phyloP scores from a whole-genome alignment of 768 basidiomycete species.

The Macrolepiota fuliginosa region DNA sequence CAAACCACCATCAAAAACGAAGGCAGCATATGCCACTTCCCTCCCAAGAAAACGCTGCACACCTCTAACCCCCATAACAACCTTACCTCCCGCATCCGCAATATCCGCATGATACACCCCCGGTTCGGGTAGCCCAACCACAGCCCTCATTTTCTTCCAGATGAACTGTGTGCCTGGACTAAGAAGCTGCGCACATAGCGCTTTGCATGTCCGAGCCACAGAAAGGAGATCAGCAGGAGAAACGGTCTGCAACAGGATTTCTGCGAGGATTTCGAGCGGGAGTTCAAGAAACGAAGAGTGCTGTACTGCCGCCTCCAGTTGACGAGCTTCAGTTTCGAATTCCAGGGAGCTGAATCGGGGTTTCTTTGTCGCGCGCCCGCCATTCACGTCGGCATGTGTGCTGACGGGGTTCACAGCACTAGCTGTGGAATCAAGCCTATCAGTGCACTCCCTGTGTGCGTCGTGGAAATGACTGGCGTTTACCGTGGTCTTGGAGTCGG shows the following conservation, averaged over 20 bases:
- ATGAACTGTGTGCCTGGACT: neutral
- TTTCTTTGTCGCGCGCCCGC: neutral
- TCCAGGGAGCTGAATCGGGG: neutral
- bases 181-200: conserved; percentile 47
- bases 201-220: conserved; percentile 55
- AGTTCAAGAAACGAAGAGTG: conserved; percentile 20
- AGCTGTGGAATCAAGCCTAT: neutral
- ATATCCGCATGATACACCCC: neutral
- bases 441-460: too few relatives aligned
- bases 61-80: neutral
- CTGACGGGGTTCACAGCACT: neutral
- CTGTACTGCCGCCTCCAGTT: neutral
- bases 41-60: neutral
- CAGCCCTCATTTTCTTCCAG: neutral
- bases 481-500: neutral
- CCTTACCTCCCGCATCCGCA: neutral
- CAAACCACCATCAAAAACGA: conserved; percentile 54
- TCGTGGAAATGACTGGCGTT: too few relatives aligned
- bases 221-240: conserved; percentile 60
- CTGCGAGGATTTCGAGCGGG: conserved; percentile 64
- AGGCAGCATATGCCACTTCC: conserved; percentile 44
- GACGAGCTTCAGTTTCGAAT: neutral
- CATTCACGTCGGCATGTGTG: neutral
- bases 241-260: conserved; percentile 50
- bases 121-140: neutral